Evolutionary conservation across 2,329 filamentous ascomycete genomes (phyloP), one percentile per base, ranked within the genome.

Genomic region (Penicillium sp.): DNA sequence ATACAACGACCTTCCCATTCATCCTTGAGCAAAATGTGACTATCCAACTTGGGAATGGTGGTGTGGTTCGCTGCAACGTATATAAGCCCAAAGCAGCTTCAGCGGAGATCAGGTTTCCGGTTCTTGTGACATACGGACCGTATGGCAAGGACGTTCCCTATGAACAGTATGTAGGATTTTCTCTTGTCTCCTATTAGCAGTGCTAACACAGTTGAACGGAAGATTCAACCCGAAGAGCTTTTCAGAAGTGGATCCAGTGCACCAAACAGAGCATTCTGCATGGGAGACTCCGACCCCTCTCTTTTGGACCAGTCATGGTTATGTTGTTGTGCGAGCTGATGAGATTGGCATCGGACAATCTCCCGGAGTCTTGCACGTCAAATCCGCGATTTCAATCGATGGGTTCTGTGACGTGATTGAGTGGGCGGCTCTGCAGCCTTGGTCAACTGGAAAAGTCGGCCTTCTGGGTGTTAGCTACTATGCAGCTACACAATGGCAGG

Each of bases 281-380:
- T 86, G 83, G 82, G 83, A 85, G 65, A 84, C 82, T 0, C 83
- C 83, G 0, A 81, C 83, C 40, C 83, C 83, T 0, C 74, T 68
- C 1, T 85, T 75, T 67, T 85, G 83, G 83, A 83, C 81, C 0
- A 50, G 57, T 0, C 69, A 82, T 21, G 81, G 80, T 13, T 85
- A 85, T 54, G 81, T 75, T 1, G 67, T 85, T 1, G 77, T 85
- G n/a, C 77, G 83, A 0, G 82, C 76, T 1, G 80, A 83, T 54
- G 81, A 83, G 65, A 69, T 75, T 3, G 81, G 81, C 0, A 62
- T 77, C 0, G 80, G 81, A 1, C 79, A 83, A 52, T 81, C 78
- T 2, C 53, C 53, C 3, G 53, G 53, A 2, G 1, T 21, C 5
- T 23, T 49, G 10, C 4, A 52, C 21, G 13, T 18, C 1, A 14